Evolutionary conservation across 352 stramenopile species (phyloP), one percentile per base, ranked within the genome.

Genomic region (Phytopythium oedochilum): DNA sequence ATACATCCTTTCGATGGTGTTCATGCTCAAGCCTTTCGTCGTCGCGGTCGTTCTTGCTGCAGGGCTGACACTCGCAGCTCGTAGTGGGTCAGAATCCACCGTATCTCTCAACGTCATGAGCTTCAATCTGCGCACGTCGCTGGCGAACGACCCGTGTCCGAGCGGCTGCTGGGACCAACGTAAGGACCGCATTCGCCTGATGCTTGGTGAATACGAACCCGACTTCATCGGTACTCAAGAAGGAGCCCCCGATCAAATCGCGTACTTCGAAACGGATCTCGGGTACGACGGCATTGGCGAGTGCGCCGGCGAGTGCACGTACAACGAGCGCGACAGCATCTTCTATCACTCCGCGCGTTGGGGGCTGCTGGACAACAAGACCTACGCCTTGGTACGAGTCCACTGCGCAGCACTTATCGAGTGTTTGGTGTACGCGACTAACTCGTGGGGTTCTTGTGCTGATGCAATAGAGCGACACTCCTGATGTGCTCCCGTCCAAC

Each of bases 201-300:
- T 90, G 28, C 57, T 90, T 10, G 50, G 60, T 1, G 59, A 60
- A n/a, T 82, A 87, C 65, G 5, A 64, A 25, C 75, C 80, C 3
- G 80, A 90, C 59, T 68, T 90, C 28, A 80, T 90, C 31, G 80
- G 77, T 18, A 86, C 66, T 0, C 79, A 89, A 59, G 79, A 89
- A 56, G 66, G 63, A 22, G 73, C 79, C 5, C 75, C 77, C 1
- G 66, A 84, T 32, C 79, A 89, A 61, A 83, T 74, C 31, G 40
- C 58, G 22, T 87, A 71, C 60, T 84, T 89, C 49, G 18, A 70
- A 52, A 46, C 58, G 15, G 46, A 70, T 3, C 71, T 89, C 50
- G 52, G 43, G 34, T 86, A 84, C 55, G 50, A 57, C 4, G 65
- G 59, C 34, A 65, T 76, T 11, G 82, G 82, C 18, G 77, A 89